Percentiles rank a stretch among this genome's conserved stretches.
Conservation (phyloP, 2,329 filamentous ascomycete genomes). For the Talaromyces sp. region DNA sequence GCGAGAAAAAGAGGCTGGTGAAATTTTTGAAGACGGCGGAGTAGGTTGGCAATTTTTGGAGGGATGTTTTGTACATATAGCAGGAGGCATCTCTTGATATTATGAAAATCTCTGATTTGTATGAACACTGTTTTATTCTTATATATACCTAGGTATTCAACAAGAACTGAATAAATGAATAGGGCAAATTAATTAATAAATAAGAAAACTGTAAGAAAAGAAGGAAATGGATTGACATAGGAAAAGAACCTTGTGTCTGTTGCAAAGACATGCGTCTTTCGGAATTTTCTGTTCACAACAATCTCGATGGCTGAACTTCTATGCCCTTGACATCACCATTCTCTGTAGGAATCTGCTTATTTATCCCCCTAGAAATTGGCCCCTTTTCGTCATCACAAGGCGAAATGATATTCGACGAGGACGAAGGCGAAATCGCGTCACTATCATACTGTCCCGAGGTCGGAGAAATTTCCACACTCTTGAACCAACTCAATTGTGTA, state of each 20-base stretch:
- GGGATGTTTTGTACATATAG: background rate
- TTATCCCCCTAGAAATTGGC: background rate
- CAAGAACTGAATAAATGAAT: background rate
- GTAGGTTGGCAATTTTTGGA: background rate
- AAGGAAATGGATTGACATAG: background rate
- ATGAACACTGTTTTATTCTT: background rate
- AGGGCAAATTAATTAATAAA: background rate
- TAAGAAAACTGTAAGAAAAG: background rate
- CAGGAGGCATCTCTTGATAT: background rate
- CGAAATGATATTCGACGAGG: background rate
- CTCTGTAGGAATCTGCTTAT: background rate
- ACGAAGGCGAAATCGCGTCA: background rate
- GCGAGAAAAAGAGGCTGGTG: conserved; percentile 68
- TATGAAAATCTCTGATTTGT: background rate
- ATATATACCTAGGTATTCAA: background rate
- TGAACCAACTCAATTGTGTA: background rate
- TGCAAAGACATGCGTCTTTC: background rate
- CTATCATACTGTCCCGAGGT: background rate
- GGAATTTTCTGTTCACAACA: background rate
- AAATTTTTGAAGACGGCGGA: conserved; percentile 55
- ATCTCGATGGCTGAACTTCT: background rate
- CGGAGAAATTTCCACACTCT: background rate
- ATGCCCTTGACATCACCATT: background rate
- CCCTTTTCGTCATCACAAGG: conserved; percentile 1
- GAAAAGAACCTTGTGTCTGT: background rate